A percentile compares a stretch with the other conserved stretches of the same genome.
These are phyloP conservation scores for Phytopythium ostracodes DNA, from an alignment of 352 stramenopile species.

Conservation along the genomic window DNA sequence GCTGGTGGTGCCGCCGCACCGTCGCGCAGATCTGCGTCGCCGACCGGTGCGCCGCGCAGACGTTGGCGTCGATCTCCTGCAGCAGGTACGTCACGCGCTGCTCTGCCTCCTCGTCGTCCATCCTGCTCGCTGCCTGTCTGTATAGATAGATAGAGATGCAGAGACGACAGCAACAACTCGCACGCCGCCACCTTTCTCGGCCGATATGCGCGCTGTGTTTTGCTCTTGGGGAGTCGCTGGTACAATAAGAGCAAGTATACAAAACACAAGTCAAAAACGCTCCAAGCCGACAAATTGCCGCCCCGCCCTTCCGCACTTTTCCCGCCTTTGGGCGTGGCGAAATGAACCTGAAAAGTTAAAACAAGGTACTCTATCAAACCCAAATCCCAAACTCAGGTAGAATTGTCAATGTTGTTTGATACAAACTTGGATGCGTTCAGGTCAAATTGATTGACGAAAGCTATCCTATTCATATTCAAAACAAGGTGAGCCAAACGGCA, in stretches of 20 bases:
- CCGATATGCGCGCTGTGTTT: no score
- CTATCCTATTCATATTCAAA: neutral
- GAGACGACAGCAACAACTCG: no score
- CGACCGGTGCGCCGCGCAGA: conserved; percentile 70
- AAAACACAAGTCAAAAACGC: neutral
- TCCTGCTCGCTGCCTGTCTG: no score
- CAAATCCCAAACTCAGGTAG: no score
- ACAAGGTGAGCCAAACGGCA: neutral
- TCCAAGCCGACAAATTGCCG: no score
- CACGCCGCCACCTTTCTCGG: no score
- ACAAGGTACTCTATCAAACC: neutral
- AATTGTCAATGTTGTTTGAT: neutral
- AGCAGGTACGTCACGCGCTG: conserved; percentile 82
- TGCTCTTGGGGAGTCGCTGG: no score
- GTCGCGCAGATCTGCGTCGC: conserved; percentile 73
- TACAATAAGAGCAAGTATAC: neutral
- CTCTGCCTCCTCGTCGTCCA: conserved; percentile 65
- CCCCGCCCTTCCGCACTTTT: neutral
- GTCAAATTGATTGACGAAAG: no score
- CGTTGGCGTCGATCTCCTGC: conserved; percentile 83
- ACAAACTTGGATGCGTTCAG: neutral
- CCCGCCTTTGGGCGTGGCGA: neutral
- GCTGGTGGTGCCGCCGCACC: conserved; percentile 68
- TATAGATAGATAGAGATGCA: no score
- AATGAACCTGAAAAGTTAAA: neutral